Evolutionary conservation across 2,329 filamentous ascomycete genomes (phyloP), one percentile per base, ranked within the genome.

Genomic region (Chrysoporthe austroafricana): DNA sequence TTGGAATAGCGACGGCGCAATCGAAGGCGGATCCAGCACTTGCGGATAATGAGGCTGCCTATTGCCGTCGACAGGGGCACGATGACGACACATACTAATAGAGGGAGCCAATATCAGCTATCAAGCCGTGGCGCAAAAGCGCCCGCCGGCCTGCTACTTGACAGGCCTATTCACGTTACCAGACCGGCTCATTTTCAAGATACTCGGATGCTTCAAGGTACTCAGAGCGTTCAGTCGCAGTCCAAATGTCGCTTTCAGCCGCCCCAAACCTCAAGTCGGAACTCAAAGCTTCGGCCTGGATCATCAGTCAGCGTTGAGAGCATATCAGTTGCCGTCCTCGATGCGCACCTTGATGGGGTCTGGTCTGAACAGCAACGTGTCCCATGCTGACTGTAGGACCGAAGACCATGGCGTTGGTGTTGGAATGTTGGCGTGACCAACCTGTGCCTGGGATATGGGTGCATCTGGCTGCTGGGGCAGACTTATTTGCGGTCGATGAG

Each of bases 351-450:
- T 32, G 39, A 6, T 16, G 39, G n/a, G 4, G 3, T 43, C 39
- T 43, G 42, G 11, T 6, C 32, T 32, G 26, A 21, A 62, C 8
- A 39, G 16, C 26, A 21, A 5, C 7, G 26, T 8, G 6, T 21
- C 44, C 4, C 18, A 16, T 39, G 42, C 26, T n/a, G 60, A 44
- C 18, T 9, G 26, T 13, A 21, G 6, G 11, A 32, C 16, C 13
- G 44, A 52, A 39, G 61, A 54, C 61, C 39, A 63, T 43, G 9
- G 7, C 48, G 21, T 7, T 26, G 48, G 48, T 32, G 21, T 63
- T 13, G 36, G n/a, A 8, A 42, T 4, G 7, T 39, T 26, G 60
- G 46, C 52, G 34, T 54, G 14, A 54, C 42, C 48, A 39, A n/a
- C 13, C n/a, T 26, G 46, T 42, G 61, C 21, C 16, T 39, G 61